Percentiles rank a stretch among this genome's conserved stretches.
Evolutionary conservation across 2,329 filamentous ascomycete genomes (phyloP).

Genomic region (Arthrobotrys conoides): DNA sequence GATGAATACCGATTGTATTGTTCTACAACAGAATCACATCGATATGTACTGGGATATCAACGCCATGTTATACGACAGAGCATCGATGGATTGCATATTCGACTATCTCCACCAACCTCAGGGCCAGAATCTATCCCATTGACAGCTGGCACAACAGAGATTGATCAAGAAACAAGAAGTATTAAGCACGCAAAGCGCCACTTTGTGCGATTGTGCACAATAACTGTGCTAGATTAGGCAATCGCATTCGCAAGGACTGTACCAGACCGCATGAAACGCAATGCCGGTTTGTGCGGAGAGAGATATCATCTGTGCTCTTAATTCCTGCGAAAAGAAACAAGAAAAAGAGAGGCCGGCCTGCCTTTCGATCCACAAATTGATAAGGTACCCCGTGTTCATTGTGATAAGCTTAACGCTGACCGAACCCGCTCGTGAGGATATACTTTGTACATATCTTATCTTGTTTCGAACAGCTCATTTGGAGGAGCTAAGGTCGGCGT

Average conservation of each 20-base stretch:
- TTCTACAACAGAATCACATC: constrained; percentile 16
- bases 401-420: constrained; percentile 52
- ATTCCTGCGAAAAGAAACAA: constrained; percentile 1
- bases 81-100: constrained; percentile 24
- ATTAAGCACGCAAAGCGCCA: constrained; percentile 36
- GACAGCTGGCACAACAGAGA: constrained; percentile 44
- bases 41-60: neutral
- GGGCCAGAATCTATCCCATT: constrained; percentile 12
- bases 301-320: constrained; percentile 2
- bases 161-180: neutral
- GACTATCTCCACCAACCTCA: constrained; percentile 29
- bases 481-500: constrained; percentile 14
- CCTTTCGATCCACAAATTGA: constrained; percentile 16
- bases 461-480: constrained; percentile 16
- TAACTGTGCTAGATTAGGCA: constrained; percentile 39
- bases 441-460: constrained; percentile 27
- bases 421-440: neutral
- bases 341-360: neutral
- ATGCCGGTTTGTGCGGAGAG: constrained; percentile 1
- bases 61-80: constrained; percentile 13
- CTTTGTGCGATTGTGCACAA: constrained; percentile 27
- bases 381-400: constrained; percentile 31
- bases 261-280: constrained; percentile 12
- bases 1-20: neutral
- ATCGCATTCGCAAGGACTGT: constrained; percentile 32